phyloP scores from a whole-genome alignment of 169 alveolate species.

The Plasmodium cynomolgi region DNA sequence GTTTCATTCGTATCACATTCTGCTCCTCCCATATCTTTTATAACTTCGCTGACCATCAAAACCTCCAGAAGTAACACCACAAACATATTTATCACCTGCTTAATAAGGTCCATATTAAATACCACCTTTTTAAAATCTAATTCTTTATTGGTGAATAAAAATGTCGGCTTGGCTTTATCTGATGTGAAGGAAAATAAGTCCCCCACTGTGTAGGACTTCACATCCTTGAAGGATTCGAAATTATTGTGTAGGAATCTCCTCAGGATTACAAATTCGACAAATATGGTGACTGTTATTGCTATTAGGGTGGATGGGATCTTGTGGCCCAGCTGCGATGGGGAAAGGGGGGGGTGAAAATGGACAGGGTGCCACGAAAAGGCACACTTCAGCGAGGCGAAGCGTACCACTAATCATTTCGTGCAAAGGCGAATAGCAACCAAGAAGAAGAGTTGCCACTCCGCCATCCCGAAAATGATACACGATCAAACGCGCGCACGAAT shows the following conservation, averaged over 20 bases:
- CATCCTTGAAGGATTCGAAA: constrained; percentile 70
- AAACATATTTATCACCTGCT: constrained; percentile 76
- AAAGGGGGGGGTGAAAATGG: neutral
- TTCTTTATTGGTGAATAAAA: constrained; percentile 71
- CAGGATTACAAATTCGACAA: constrained; percentile 71
- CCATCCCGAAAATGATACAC: no score
- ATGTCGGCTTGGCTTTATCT: constrained; percentile 79
- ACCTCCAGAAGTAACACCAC: constrained; percentile 81
- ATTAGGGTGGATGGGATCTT: constrained; percentile 82
- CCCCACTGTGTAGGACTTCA: constrained; percentile 83
- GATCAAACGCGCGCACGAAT: neutral
- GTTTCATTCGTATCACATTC: constrained; percentile 85
- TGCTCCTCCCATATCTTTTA: constrained; percentile 82
- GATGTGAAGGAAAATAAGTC: constrained; percentile 80
- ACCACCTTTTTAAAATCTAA: constrained; percentile 65
- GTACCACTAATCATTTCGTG: neutral
- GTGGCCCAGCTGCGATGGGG: constrained; percentile 25
- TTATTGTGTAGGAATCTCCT: constrained; percentile 50
- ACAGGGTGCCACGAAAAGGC: neutral
- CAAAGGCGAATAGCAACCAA: neutral
- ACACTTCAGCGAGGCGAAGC: neutral
- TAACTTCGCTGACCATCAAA: constrained; percentile 85
- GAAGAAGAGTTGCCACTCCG: neutral
- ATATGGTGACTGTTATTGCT: constrained; percentile 79
- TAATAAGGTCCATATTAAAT: constrained; percentile 75